Conservation (phyloP, 306 rosid genomes). For the Medicago ruthenica region DNA sequence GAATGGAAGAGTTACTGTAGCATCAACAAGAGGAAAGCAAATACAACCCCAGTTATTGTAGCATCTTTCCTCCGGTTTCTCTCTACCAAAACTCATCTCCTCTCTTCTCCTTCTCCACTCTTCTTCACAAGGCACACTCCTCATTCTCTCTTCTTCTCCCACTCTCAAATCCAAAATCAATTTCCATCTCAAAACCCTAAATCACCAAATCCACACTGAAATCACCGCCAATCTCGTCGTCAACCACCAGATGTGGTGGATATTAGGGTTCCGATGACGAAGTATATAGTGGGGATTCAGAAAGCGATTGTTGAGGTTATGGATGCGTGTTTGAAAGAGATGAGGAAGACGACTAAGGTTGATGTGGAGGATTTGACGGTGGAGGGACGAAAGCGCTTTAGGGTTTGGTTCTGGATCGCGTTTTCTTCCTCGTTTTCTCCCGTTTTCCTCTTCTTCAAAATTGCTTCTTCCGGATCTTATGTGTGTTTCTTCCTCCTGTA, state of each 20-base stretch:
- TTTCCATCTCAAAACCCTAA: slow-evolving; percentile 55
- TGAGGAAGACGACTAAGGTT: slow-evolving; percentile 94
- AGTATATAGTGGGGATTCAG: slow-evolving; percentile 81
- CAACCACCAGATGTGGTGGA: slow-evolving; percentile 45
- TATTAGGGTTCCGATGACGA: slow-evolving; percentile 64
- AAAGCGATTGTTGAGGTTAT: slow-evolving; percentile 82
- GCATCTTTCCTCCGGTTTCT: slow-evolving; percentile 70
- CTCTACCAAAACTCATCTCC: slow-evolving; percentile 69
- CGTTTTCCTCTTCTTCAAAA: no score
- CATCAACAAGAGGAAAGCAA: no score
- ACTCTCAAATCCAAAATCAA: slow-evolving; percentile 71
- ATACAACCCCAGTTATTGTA: no score
- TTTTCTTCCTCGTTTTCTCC: no score
- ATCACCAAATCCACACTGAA: slow-evolving; percentile 55
- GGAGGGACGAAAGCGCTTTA: no score
- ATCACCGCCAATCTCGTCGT: slow-evolving; percentile 82
- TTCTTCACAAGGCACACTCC: slow-evolving; percentile 75
- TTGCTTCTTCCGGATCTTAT: no score
- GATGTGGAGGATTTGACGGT: slow-evolving; percentile 90
- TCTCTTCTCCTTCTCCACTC: slow-evolving; percentile 76
- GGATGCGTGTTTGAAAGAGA: slow-evolving; percentile 96
- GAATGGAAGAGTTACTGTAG: no score
- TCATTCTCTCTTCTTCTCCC: slow-evolving; percentile 67
- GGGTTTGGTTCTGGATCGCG: no score
- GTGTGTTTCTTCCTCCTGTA: no score